Percentiles rank a stretch among this genome's conserved stretches.
Evolutionary conservation across 2,329 filamentous ascomycete genomes (phyloP).

Genomic region (Aureobasidium sp.): DNA sequence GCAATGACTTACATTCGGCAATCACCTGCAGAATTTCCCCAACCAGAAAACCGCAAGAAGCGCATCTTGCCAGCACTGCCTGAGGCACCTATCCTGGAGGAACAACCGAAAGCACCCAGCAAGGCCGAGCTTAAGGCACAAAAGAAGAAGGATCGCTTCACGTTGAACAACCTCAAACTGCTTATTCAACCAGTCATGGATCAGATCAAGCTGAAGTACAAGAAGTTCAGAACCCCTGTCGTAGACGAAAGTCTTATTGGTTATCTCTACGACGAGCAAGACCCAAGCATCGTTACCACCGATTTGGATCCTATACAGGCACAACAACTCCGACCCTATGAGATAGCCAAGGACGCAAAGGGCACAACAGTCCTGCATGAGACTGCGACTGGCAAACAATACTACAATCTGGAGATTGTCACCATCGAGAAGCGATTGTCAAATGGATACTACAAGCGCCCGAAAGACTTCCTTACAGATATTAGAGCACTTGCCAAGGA

Average conservation of each 20-base stretch:
- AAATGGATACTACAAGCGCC: conserved; percentile 90
- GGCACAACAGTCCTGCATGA: conserved; percentile 71
- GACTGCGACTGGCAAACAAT: conserved; percentile 70
- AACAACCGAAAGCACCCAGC: conserved; percentile 48
- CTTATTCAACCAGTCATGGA: conserved; percentile 93
- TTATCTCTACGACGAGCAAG: conserved; percentile 76
- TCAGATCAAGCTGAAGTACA: conserved; percentile 83
- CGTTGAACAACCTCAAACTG: conserved; percentile 80
- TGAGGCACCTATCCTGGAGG: conserved; percentile 52
- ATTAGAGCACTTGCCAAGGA: conserved; percentile 80
- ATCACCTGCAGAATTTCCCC: conserved; percentile 76
- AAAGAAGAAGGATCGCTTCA: conserved; percentile 71
- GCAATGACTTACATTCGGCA: conserved; percentile 71
- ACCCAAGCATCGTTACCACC: conserved; percentile 57
- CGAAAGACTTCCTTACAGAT: conserved; percentile 81
- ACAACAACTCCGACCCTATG: conserved; percentile 63
- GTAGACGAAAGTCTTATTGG: conserved; percentile 66
- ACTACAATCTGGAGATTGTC: conserved; percentile 87
- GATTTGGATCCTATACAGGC: conserved; percentile 49
- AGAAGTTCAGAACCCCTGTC: conserved; percentile 73
- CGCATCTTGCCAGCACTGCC: conserved; percentile 70
- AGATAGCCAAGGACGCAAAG: conserved; percentile 69
- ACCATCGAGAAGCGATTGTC: conserved; percentile 94
- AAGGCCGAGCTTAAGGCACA: conserved; percentile 75
- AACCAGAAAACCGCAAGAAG: conserved; percentile 78